Base-by-base conservation (phyloP, 1,139 yeast genomes). In the Kodamaea alishanica region DNA sequence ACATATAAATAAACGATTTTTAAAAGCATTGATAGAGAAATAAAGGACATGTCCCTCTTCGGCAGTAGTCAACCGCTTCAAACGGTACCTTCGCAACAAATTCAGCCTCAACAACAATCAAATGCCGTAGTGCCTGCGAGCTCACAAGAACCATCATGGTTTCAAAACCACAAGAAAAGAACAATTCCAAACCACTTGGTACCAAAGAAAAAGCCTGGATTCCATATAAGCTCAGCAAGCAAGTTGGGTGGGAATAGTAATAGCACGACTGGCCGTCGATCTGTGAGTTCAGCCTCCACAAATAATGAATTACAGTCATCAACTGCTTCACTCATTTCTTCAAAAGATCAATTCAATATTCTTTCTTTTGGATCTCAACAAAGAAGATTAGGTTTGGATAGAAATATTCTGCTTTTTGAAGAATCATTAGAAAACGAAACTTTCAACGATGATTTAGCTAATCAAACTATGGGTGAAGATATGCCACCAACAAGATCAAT, bases 401-500 rank as follows among this genome's bases (percentile, higher is more conserved):
- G 51, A 15, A 42, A 34, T 20, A 33, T 42, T 37, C 20, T 15
- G 20, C 20, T 15, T 15, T 41, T 33, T 26, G 44, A 41, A 8
- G 44, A 41, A 8, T 11, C 40, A 7, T 30, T 23, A 6, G 32
- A 9, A 7, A 58, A 60, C 35, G 67, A 61, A 23, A 54, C 64
- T 8, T 46, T 54, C 23, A 55, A 50, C 23, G 70, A 64, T 35
- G 70, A 64, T 32, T 53, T 58, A 24, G 55, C 60, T 26, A 46
- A 55, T 30, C 52, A 51, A 37, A 56, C 50, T 33, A 46, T 47
- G 32, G 61, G 55, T 33, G 71, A 65, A 27, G 79, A 78, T 45
- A 54, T 67, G 33, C 87, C 87, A n/a, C 89, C 88, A 0, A 58
- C 70, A 4, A 63, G 75, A 42, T 79, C 87, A 1, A 65, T 81